A percentile compares a stretch with the other conserved stretches of the same genome.
phyloP scores from a whole-genome alignment of 2,329 filamentous ascomycete genomes.

The Microascus cirrosus region DNA sequence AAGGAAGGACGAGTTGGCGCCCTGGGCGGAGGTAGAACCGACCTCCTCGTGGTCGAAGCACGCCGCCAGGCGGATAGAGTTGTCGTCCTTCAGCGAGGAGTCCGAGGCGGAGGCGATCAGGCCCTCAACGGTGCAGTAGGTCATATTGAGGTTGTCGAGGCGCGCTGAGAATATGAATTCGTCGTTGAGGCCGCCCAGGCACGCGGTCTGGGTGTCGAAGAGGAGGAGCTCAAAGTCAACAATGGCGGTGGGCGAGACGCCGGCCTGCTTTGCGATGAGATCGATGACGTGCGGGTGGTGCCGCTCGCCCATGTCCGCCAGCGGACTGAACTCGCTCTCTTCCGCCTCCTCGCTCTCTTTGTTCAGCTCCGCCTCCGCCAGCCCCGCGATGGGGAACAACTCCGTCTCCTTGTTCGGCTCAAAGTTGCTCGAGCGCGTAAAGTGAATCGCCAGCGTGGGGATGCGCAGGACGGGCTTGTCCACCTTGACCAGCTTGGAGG shows the following conservation, averaged over 20 bases:
- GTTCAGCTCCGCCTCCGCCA: slow-evolving; percentile 83
- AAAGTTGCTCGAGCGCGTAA: slow-evolving; percentile 77
- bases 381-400: slow-evolving; percentile 82
- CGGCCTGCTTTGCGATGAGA: slow-evolving; percentile 70
- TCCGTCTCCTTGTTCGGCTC: slow-evolving; percentile 96
- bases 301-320: slow-evolving; percentile 67
- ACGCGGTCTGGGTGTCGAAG: slow-evolving; percentile 88
- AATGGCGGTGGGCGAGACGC: slow-evolving; percentile 58
- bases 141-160: slow-evolving; percentile 93
- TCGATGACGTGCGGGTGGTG: slow-evolving; percentile 85
- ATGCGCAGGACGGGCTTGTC: slow-evolving; percentile 85
- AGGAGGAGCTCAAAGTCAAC: slow-evolving; percentile 95
- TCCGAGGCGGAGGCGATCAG: slow-evolving; percentile 68
- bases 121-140: slow-evolving; percentile 80
- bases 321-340: slow-evolving; percentile 51
- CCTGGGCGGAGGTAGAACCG: slow-evolving; percentile 83
- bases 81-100: slow-evolving; percentile 58
- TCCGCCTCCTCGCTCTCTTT: slow-evolving; percentile 25
- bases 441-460: slow-evolving; percentile 86
- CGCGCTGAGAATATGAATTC: slow-evolving; percentile 96
- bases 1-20: slow-evolving; percentile 84
- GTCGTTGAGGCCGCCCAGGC: slow-evolving; percentile 78
- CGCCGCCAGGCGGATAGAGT: slow-evolving; percentile 78
- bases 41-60: slow-evolving; percentile 99
- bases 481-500: slow-evolving; percentile 79